These are phyloP conservation scores for Ceratocystis eucalypticola DNA, from an alignment of 2,329 filamentous ascomycete species.

Conservation along the genomic window DNA sequence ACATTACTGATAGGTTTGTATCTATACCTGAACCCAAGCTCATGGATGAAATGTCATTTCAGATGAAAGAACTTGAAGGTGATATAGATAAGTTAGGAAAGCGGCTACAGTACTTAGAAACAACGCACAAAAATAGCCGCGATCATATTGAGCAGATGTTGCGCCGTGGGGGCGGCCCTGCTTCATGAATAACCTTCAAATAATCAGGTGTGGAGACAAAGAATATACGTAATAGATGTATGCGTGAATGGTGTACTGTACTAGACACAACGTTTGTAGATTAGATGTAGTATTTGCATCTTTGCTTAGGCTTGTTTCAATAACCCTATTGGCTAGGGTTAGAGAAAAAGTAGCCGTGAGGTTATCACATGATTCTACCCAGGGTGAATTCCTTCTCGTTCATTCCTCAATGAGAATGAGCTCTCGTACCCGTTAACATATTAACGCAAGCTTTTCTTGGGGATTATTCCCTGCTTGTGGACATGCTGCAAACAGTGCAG, in stretches of 20 bases:
- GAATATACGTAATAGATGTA: neutral
- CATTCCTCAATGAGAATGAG: neutral
- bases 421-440: neutral
- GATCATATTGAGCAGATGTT: constrained; percentile 86
- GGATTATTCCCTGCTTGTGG: neutral
- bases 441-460: neutral
- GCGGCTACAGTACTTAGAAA: constrained; percentile 84
- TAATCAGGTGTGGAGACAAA: neutral
- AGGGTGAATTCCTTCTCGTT: neutral
- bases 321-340: neutral
- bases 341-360: neutral
- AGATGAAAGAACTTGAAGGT: constrained; percentile 59
- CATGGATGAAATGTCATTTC: constrained; percentile 59
- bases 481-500: neutral
- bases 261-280: no score
- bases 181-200: neutral
- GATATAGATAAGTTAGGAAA: constrained; percentile 76
- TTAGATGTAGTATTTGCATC: neutral
- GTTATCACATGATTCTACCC: neutral
- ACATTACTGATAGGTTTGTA: constrained; percentile 60
- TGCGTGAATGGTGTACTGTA: neutral
- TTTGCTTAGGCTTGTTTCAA: neutral
- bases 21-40: constrained; percentile 59
- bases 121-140: constrained; percentile 85
- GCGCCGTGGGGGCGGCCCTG: constrained; percentile 26